Percentiles rank a stretch among this genome's conserved stretches.
phyloP scores from a whole-genome alignment of 345 rosid genomes.

The Pistacia atlantica region DNA sequence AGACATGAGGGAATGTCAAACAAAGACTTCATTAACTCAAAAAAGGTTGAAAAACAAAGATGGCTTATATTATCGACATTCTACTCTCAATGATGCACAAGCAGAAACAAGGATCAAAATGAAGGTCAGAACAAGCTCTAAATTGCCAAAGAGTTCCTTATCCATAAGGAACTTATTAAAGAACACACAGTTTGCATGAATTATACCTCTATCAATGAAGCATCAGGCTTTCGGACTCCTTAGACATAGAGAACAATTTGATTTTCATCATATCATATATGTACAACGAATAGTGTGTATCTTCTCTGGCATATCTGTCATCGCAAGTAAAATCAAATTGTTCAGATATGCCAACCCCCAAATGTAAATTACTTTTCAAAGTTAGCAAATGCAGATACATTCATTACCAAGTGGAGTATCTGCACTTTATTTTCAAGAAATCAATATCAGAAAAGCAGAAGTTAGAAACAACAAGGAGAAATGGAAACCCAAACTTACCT shows the following conservation, averaged over 20 bases:
- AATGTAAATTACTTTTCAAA: too few species aligned
- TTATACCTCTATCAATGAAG: constrained; percentile 71
- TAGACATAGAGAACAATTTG: constrained; percentile 42
- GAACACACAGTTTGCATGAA: background rate
- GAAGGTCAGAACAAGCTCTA: too few species aligned
- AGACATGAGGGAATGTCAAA: background rate
- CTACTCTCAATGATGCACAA: background rate
- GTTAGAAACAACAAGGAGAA: background rate
- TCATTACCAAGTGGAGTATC: background rate
- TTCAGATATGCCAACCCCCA: too few species aligned
- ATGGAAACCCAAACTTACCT: constrained; percentile 41
- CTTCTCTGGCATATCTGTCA: constrained; percentile 95
- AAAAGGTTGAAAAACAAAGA: background rate
- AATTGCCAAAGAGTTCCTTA: too few species aligned
- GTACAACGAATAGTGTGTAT: constrained; percentile 87
- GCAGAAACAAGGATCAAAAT: background rate
- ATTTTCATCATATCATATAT: constrained; percentile 75
- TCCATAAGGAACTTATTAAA: too few species aligned
- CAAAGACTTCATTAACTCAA: too few species aligned
- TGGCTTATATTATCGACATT: too few species aligned
- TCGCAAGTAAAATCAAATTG: constrained; percentile 10
- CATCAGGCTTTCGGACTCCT: constrained; percentile 49
- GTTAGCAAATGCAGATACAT: too few species aligned
- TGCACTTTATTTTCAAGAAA: background rate
- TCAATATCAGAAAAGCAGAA: background rate